Evolutionary conservation across 2,329 filamentous ascomycete species (phyloP).

Genomic region (Claviceps paspali): DNA sequence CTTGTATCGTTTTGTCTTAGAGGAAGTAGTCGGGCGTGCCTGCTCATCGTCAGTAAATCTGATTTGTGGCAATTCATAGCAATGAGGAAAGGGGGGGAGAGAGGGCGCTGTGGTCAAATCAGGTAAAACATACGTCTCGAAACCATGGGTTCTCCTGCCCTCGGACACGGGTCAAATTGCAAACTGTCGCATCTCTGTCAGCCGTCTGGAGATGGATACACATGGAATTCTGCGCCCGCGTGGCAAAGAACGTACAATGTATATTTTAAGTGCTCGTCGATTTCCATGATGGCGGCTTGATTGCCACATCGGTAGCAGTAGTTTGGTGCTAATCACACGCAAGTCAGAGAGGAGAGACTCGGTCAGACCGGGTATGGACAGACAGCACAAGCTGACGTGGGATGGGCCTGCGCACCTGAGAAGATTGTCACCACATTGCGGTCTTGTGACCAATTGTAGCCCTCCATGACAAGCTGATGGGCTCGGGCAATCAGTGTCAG

Average conservation of each 20-base stretch:
- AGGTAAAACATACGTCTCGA: conserved; percentile 55
- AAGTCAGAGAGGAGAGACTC: neutral
- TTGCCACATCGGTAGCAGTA: conserved; percentile 99
- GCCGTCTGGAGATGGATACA: conserved; percentile 4
- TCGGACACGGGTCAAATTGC: conserved; percentile 96
- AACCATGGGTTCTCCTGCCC: conserved; percentile 97
- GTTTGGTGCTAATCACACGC: conserved; percentile 47
- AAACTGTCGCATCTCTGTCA: conserved; percentile 43
- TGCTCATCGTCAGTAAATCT: conserved; percentile 18
- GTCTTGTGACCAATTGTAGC: conserved; percentile 99
- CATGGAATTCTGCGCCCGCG: neutral
- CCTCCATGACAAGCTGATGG: conserved; percentile 98
- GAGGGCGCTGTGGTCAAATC: neutral
- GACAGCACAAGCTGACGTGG: neutral
- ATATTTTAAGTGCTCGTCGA: conserved; percentile 98
- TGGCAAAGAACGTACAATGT: conserved; percentile 65
- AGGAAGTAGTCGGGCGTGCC: conserved; percentile 97
- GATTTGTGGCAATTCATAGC: neutral
- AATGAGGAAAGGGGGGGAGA: no score
- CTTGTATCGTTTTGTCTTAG: no score
- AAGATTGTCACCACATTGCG: conserved; percentile 98
- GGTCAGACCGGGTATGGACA: neutral
- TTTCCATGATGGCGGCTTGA: conserved; percentile 99
- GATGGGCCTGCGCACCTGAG: conserved; percentile 47
- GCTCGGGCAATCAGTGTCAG: conserved; percentile 89